Conservation (phyloP, 495 filamentous ascomycete species). For the Penicillium cosmopolitanum region DNA sequence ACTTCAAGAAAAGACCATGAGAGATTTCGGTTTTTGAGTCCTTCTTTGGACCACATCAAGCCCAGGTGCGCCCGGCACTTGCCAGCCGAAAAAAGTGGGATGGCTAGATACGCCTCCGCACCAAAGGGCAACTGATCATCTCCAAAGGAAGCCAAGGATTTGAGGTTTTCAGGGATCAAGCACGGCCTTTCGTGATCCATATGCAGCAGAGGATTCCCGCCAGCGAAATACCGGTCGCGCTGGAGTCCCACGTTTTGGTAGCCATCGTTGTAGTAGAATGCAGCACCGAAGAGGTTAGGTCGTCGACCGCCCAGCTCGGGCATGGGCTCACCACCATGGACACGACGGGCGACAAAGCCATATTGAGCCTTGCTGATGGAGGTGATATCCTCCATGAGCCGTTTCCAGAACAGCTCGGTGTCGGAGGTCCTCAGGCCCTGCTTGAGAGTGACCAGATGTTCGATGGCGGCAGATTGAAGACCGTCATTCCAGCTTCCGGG, state of each 20-base stretch:
- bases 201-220: constrained; percentile 64
- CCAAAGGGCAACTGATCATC: constrained; percentile 63
- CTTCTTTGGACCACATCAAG: constrained; percentile 71
- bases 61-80: constrained; percentile 78
- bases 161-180: constrained; percentile 66
- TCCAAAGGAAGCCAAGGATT: constrained; percentile 61
- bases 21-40: constrained; percentile 56
- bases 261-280: constrained; percentile 72
- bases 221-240: constrained; percentile 66
- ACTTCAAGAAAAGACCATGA: constrained; percentile 75
- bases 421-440: constrained; percentile 55
- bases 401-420: constrained; percentile 67
- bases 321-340: constrained; percentile 59
- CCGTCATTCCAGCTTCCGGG: constrained; percentile 52
- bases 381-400: constrained; percentile 68
- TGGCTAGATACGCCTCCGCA: constrained; percentile 70
- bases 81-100: constrained; percentile 71
- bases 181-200: constrained; percentile 79
- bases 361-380: constrained; percentile 68
- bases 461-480: constrained; percentile 63
- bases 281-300: constrained; percentile 67
- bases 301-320: constrained; percentile 44
- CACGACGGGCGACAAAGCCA: constrained; percentile 70
- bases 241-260: constrained; percentile 55
- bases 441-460: constrained; percentile 67